A percentile compares a stretch with the other conserved stretches of the same genome.
phyloP scores from a whole-genome alignment of 2,329 filamentous ascomycete genomes.

The Ceratocystis lukuohia region DNA sequence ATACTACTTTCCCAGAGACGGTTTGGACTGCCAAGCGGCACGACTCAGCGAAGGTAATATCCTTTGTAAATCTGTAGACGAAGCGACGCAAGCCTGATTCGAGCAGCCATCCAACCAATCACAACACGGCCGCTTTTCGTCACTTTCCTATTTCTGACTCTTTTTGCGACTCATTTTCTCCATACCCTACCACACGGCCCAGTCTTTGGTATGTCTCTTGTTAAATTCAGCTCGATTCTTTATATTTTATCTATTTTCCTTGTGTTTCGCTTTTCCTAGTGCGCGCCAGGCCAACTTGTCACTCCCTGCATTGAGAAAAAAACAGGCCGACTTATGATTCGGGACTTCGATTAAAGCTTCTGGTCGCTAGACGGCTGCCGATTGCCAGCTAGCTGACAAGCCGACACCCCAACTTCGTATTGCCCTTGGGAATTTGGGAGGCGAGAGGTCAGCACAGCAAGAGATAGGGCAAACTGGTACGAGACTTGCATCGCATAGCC shows the following conservation, averaged over 20 bases:
- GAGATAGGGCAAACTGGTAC: neutral
- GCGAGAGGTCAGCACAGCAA: neutral
- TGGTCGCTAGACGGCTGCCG: neutral
- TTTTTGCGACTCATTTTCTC: neutral
- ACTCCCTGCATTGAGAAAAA: neutral
- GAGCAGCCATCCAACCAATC: neutral
- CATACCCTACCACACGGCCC: neutral
- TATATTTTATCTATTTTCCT: neutral
- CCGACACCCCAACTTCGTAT: neutral
- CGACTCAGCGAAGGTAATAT: no score
- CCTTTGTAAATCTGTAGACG: no score
- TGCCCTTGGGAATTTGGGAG: neutral
- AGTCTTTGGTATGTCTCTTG: no score
- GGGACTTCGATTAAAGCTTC: neutral
- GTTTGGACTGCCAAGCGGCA: no score
- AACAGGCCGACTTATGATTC: neutral
- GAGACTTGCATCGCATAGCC: neutral
- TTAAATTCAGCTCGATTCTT: neutral
- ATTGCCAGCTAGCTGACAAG: neutral
- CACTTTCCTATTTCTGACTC: neutral
- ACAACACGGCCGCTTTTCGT: neutral
- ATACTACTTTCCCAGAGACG: no score
- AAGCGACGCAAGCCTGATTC: neutral
- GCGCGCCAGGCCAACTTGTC: neutral
- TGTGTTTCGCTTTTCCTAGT: no score